Base-by-base conservation (phyloP, 371 early-diverging fungal species). In the Coemansia sp. region DNA sequence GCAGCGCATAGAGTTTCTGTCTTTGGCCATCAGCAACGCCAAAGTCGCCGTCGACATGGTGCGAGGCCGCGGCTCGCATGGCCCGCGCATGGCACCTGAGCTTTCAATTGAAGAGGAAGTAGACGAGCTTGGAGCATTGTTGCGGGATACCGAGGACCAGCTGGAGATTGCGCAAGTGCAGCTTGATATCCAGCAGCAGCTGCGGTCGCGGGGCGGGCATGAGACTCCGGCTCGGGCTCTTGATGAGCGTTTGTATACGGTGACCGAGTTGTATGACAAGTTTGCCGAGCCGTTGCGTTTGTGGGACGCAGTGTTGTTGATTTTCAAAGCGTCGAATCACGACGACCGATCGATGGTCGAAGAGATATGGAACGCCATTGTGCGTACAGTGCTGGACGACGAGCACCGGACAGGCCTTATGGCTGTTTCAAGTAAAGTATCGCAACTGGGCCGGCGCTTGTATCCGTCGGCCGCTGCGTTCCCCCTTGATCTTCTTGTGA, bases 21-120 rank as follows among this genome's bases (percentile, higher is more conserved):
- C 90, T 0, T 80, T 85, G 9, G 91, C 94, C 0, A 83, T 90
- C 5, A 82, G 89, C 47, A 91, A 93, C 71, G 89, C 86, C 26
- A 85, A 87, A 62, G 89, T 90, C 30, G 81, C 87, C 42, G 60
- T 83, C 62, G 75, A 75, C n/a, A 26, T 48, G 56, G 67, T 63
- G 20, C 42, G 62, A 3, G 62, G 63, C 12, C 21, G 52, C 14
- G 42, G 59, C 20, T 20, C 42, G 16, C 30, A 37, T 1, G 25
- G 69, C 66, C 37, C 51, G 66, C 61, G 79, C 65, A 14, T 20
- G 53, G 20, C 50, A 20, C 52, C 40, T 3, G 62, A 48, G 48
- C 42, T 59, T 16, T 40, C 42, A 18, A 18, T 33, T 3, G 68
- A 71, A 23, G 72, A 64, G 9, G 73, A 65, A 9, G 57, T 51